Base-by-base conservation (phyloP, 768 basidiomycete species). In the Postia placenta region DNA sequence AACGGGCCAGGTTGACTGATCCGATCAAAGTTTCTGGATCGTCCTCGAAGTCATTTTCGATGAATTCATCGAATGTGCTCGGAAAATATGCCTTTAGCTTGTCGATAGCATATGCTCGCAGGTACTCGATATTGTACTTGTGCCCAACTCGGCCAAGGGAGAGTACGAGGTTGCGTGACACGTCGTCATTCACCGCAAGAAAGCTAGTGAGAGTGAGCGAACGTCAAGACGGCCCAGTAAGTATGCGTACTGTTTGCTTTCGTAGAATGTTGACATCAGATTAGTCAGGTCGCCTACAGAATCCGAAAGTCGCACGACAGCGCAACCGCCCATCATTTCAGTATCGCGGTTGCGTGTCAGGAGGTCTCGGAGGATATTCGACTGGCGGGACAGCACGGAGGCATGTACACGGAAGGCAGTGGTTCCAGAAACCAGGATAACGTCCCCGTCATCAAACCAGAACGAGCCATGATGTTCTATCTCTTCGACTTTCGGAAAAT, bases 391-490 rank as follows among this genome's bases (percentile, higher is more conserved):
- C 14, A 59, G 38, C 11, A 50, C 19, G 19, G 47, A 33, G 24
- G 30, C 22, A 36, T 57, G 48, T 2, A 59, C 50, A 3, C 51
- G 47, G 35, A 57, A 54, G 4, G 30, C 40, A 27, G 42, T 25
- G 35, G 25, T 27, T 12, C 30, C 27, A 11, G 49, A 53, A 6
- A 37, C 25, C 11, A 59, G 39, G n/a, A 59, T 42, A 19, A 57
- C 17, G 38, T 47, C 55, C 1, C 56, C 58, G 28, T 57, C 56
- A 12, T 55, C 44, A 25, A 47, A 55, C 44, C 54, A 57, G n/a
- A 49, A 36, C 19, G 28, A 42, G 11, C 7, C 38, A 17, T 39
- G 38, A 6, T 14, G 38, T 9, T 19, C 9, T 6, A 39, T 7
- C 11, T 39, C 38, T 9, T 22, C 38, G 6, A 17, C 19, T 39